A percentile compares a stretch with the other conserved stretches of the same genome.
These are phyloP conservation scores for Diaporthe sp. DNA, from an alignment of 2,329 filamentous ascomycete genomes.

Conservation along the genomic window DNA sequence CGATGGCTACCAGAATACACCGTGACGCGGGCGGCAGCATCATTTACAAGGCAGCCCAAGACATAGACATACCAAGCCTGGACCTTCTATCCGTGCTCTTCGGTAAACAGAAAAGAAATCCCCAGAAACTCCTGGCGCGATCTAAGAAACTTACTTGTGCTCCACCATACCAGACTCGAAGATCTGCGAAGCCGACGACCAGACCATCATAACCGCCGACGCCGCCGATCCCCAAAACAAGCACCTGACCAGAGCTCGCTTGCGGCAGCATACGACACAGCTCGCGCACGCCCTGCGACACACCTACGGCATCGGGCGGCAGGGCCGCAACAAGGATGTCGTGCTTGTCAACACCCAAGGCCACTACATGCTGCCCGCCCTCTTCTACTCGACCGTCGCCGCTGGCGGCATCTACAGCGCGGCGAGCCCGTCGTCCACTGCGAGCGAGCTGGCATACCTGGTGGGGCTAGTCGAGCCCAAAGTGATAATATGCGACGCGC, in stretches of 20 bases:
- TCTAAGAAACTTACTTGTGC: slow-evolving; percentile 40
- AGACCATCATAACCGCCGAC: slow-evolving; percentile 69
- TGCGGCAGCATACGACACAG: slow-evolving; percentile 63
- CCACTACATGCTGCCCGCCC: slow-evolving; percentile 65
- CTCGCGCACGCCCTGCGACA: slow-evolving; percentile 69
- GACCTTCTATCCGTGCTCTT: slow-evolving; percentile 61
- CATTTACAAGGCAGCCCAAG: slow-evolving; percentile 55
- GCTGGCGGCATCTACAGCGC: slow-evolving; percentile 72
- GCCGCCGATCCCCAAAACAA: slow-evolving; percentile 66
- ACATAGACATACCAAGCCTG: slow-evolving; percentile 53
- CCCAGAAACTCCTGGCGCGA: slow-evolving; percentile 3
- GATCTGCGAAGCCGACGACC: slow-evolving; percentile 54
- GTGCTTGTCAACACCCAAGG: slow-evolving; percentile 70
- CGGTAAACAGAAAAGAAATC: slow-evolving; percentile 49
- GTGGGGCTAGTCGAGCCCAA: slow-evolving; percentile 55
- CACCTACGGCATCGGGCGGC: slow-evolving; percentile 64
- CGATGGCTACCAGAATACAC: slow-evolving; percentile 50
- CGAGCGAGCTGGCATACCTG: slow-evolving; percentile 64
- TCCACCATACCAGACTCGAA: slow-evolving; percentile 50
- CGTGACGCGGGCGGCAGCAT: slow-evolving; percentile 49
- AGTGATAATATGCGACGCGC: slow-evolving; percentile 61
- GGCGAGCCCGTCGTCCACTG: slow-evolving; percentile 64
- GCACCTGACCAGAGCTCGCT: slow-evolving; percentile 65
- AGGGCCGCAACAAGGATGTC: slow-evolving; percentile 65
- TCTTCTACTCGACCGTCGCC: slow-evolving; percentile 70